These are phyloP conservation scores for Kondoa malvinella DNA, from an alignment of 768 basidiomycete species.

Conservation along the genomic window DNA sequence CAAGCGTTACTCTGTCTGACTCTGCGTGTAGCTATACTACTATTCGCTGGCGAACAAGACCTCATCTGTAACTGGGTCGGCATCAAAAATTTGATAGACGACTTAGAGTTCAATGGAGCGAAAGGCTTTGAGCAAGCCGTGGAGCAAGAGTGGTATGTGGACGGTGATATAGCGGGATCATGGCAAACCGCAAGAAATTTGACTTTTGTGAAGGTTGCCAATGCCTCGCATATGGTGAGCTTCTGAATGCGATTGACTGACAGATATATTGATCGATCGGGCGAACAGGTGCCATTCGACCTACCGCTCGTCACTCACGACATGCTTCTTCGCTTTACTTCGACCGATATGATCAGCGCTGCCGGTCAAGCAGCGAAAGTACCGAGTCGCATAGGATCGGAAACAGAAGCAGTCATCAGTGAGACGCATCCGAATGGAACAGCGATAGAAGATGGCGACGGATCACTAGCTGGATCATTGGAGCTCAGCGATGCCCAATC, in stretches of 20 bases:
- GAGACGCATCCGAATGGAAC: constrained; percentile 32
- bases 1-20: not conserved
- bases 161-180: constrained; percentile 59
- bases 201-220: constrained; percentile 83
- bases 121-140: constrained; percentile 57
- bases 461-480: not conserved
- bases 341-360: constrained; percentile 65
- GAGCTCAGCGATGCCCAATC: not conserved
- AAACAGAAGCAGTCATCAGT: constrained; percentile 37
- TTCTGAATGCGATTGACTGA: constrained; percentile 29
- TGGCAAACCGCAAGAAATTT: constrained; percentile 81
- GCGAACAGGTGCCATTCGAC: constrained; percentile 40
- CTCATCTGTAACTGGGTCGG: constrained; percentile 93
- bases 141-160: constrained; percentile 41
- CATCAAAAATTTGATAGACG: constrained; percentile 64
- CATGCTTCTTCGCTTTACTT: constrained; percentile 97
- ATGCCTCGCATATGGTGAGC: constrained; percentile 91
- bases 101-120: constrained; percentile 68
- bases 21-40: constrained; percentile 54
- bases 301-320: constrained; percentile 76
- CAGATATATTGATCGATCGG: not conserved
- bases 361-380: constrained; percentile 63
- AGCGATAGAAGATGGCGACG: constrained; percentile 15
- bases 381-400: constrained; percentile 59
- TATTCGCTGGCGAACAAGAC: constrained; percentile 92